These are phyloP conservation scores for Porphyrellus cyaneotinctus DNA, from an alignment of 768 basidiomycete genomes.

Conservation along the genomic window DNA sequence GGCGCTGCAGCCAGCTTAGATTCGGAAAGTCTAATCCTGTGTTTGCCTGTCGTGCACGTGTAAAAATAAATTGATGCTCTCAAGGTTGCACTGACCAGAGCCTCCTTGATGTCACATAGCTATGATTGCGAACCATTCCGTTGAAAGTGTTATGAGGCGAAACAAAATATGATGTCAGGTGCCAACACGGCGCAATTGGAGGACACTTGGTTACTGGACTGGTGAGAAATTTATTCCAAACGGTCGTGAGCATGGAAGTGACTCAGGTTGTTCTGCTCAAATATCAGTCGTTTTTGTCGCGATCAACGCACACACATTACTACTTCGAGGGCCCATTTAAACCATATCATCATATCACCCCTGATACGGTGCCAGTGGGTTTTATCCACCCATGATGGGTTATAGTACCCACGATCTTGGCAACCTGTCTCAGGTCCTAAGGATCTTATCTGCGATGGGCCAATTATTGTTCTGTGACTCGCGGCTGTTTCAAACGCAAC, in stretches of 20 bases:
- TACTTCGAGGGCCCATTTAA: conserved; percentile 36
- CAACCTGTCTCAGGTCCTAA: conserved; percentile 27
- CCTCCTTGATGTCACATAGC: too few relatives aligned
- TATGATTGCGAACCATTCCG: conserved; percentile 9
- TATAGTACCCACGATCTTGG: conserved; percentile 44
- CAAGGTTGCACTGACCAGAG: background rate
- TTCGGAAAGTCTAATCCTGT: conserved; percentile 9
- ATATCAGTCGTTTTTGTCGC: background rate
- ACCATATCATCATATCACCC: conserved; percentile 46
- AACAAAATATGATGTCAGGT: conserved; percentile 8
- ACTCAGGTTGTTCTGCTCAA: conserved; percentile 7
- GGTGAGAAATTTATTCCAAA: conserved; percentile 38
- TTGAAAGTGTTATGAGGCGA: conserved; percentile 12
- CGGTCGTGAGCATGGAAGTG: conserved; percentile 41
- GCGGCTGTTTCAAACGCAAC: too few relatives aligned
- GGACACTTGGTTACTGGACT: background rate
- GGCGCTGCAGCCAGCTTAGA: conserved; percentile 11
- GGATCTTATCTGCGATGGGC: too few relatives aligned
- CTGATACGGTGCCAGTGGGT: conserved; percentile 44
- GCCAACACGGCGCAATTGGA: background rate
- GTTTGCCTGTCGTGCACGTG: conserved; percentile 4
- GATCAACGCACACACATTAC: conserved; percentile 19
- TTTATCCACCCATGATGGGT: conserved; percentile 43
- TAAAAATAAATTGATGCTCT: background rate
- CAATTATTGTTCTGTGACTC: too few relatives aligned